Evolutionary conservation across 179 eudicot species (phyloP), one percentile per base, ranked within the genome.

Genomic region (Beta lomatogona): DNA sequence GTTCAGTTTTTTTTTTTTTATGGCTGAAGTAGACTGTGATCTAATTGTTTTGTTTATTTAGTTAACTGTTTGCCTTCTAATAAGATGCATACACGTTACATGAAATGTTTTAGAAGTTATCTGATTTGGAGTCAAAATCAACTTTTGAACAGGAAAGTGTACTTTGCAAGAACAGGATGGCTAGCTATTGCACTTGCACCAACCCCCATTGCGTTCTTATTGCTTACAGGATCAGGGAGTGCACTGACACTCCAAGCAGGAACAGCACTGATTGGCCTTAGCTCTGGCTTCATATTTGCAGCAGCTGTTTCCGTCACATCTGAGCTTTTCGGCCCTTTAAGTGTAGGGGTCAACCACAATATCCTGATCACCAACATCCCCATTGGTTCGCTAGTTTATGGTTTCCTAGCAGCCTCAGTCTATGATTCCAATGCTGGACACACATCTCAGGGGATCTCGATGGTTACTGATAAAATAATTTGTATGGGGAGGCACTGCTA

Each of bases 161-260:
- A 91, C 88, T 90, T 92, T 85, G 93, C 98, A 50, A 91, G 98
- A 82, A 94, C 98, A 2, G 96, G 97, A 63, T 94, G 98, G 98
- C 90, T 94, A 46, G 91, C 93, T 45, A 70, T 92, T 1, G 97
- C 94, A 3, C 87, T 94, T 13, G 61, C 88, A 1, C 97, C 98
- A 36, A 92, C 96, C 3, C 94, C 98, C 21, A 54, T 91, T 0
- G 97, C 98, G 74, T 91, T 94, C 82, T 91, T 94, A 86, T 70
- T 94, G 67, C 89, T 94, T 31, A 89, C 93, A 0, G 85, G 85
- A 77, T 85, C 92, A 22, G 92, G 95, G 52, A 88, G 80, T 36
- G 63, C 83, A 6, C 21, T 81, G 45, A 88, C 91, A 50, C 84
- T 94, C 22, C 87, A 85, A 18, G 63, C 82, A 4, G 94, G 91